Base-by-base conservation (phyloP, 192 early-diverging fungal genomes). In the Entomortierella parvispora region DNA sequence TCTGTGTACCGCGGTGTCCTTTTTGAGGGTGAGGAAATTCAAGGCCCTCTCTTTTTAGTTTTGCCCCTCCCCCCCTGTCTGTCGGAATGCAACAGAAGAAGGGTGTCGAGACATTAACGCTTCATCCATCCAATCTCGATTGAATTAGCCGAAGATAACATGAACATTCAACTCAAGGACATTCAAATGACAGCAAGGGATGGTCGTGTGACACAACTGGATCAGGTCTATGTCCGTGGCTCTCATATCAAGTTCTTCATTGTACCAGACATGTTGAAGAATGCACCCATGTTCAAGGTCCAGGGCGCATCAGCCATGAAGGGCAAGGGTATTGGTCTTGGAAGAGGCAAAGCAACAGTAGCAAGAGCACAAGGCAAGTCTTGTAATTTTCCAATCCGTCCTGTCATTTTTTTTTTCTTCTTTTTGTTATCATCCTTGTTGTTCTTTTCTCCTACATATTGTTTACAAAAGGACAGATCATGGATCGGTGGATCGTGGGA, bases 231-330 rank as follows among this genome's bases (percentile, higher is more conserved):
- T 69, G 90, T 97, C 77, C 92, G 97, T 58, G 97, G 97, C 26
- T 95, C 93, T 47, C 89, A 91, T 59, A 87, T 96, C 68, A 90
- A 95, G 52, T 97, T 96, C 83, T 94, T 98, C 64, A 91, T 98
- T 33, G 95, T 97, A n/a, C 97, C 97, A 25, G 97, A 99, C 80
- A 99, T 99, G 96, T 88, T 99, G 40, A 97, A 97, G 85, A 98
- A 99, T 74, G 97, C 97, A 26, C 96, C 97, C 51, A 97, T 99
- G 96, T 98, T 99, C 83, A 95, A 96, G 84, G 86, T 87, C 56
- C 89, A 96, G 52, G 95, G 91, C n/a, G 93, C 94, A 22, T 90
- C 89, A 26, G 87, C 87, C 49, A 80, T 85, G 77, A 94, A 91
- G 68, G 93, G 93, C 47, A 88, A 88, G 77, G 94, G 94, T 20